Evolutionary conservation across 2,329 filamentous ascomycete genomes (phyloP), one percentile per base, ranked within the genome.

Genomic region (Amauroascus verrucosus): DNA sequence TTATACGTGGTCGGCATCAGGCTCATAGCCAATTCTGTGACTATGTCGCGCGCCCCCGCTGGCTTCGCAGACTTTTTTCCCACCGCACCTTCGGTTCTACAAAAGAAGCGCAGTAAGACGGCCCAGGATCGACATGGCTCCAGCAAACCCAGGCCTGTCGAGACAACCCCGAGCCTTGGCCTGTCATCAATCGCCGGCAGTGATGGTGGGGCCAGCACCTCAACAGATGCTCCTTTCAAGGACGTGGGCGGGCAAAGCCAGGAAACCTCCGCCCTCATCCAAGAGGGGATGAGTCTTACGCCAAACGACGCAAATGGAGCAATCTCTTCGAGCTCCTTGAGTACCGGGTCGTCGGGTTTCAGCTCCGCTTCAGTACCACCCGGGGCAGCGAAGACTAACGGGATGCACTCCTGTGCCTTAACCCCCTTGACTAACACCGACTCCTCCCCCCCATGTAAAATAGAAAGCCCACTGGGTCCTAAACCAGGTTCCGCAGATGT

Each of bases 31-130:
- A 65, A 62, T 61, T 68, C 60, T 66, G 77, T 83, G 77, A 83
- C 75, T 74, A 87, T 86, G 85, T 87, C 87, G 82, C 87, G 86
- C 76, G 81, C 84, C 69, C 78, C 79, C 71, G 84, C 85, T 75
- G 83, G 84, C 74, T 90, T 89, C 78, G 86, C 85, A 73, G 83
- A 89, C 74, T 93, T 88, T 78, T 90, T 89, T 72, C 86, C 85
- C 62, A 82, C 84, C 67, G 86, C 85, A 66, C 85, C 86, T 62
- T 80, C 81, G 63, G 82, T 81, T 59, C 69, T 77, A 53, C 71
- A 73, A 59, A 67, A 72, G 61, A 74, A 73, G 70, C 72, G 71
- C 65, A 67, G 65, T 59, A 70, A 70, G 61, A 62, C 65, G 51
- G 76, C 78, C 59, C 77, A 76, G 66, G 79, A 83, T 68, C 75